Base-by-base conservation (phyloP, 2,329 filamentous ascomycete genomes). In the Trichoderma citrinoviride region DNA sequence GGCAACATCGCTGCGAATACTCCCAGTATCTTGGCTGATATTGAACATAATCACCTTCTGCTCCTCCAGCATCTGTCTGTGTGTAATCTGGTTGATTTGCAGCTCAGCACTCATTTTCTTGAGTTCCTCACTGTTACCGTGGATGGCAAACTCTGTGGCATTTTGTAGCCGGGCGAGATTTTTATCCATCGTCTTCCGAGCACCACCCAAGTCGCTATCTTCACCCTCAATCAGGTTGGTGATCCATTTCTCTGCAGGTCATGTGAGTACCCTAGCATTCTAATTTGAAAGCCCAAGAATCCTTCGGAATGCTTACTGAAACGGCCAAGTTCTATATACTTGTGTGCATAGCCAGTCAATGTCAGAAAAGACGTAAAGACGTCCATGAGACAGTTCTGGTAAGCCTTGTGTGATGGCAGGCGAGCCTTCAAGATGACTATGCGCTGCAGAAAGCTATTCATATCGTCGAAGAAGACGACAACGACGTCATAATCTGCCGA, bases 401-500 rank as follows among this genome's bases (percentile, higher is more conserved):
- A 77, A 0, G 72, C 71, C 19, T 68, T 71, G 33, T 69, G 50
- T 8, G 70, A 67, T 0, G 76, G 74, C 1, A 77, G 67, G n/a
- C 74, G 69, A 0, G 67, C 70, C 65, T 78, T 73, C 0, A 79
- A 46, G 7, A 78, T 73, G 0, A 73, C 71, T 1, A 78, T 71
- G 1, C 76, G 71, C 27, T 72, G 67, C 4, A 79, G 68, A 25
- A 79, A 78, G 6, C 74, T 74, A 54, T 74, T 74, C 70, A 78
- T 77, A 10, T 75, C 72, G 1, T 75, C 72, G 56, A 79, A 79
- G 58, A 79, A 80, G 4, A 71, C 71, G n/a, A 75, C 70, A 0
- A 79, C 71, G 2, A 75, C 69, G 27, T 80, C 76, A 41, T 78
- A 79, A 47, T 80, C 77, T 0, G 74, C 76, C 0, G 71, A 74